Base-by-base conservation (phyloP, 2,329 filamentous ascomycete species). In the Bipolaris gigantea region DNA sequence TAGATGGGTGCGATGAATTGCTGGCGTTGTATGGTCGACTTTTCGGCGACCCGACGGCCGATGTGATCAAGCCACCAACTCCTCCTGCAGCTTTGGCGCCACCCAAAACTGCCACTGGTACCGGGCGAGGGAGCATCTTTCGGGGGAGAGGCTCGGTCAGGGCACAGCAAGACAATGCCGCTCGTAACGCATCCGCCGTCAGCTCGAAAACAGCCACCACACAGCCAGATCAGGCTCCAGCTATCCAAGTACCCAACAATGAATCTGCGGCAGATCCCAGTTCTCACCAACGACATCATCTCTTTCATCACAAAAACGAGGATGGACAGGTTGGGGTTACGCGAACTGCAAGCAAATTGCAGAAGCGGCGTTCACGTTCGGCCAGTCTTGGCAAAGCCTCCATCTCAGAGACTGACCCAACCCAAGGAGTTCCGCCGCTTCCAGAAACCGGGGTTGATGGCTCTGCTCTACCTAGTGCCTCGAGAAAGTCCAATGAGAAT, bases 1-100 rank as follows among this genome's bases (percentile, higher is more conserved):
- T 97, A 46, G 96, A 96, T 69, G 87, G 89, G 56, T 92, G 89
- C 69, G 86, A 90, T 60, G 92, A 97, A 73, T 80, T 99, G 35
- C 78, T 99, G 18, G 85, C 85, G 15, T 79, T 97, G 0, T 99
- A 94, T 69, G 84, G 86, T 3, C 83, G 89, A 57, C 79, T 99
- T 0, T 97, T 96, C 71, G 88, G 88, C 6, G 83, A 85, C 44
- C 76, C 84, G 9, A 76, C 62, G 23, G 50, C 60, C 10, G 66
- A 69, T 5, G 65, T 66, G 47, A 43, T 56, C 18, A 80, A 59
- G 74, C 67, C 67, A 56, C 72, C 62, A 63, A 77, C 67, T 55
- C 72, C 61, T 59, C 71, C 80, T 65, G 73, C 80, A n/a, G 66
- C 79, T 18, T 78, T 83, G 18, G 82, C 83, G 5, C 88, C 89